phyloP scores from a whole-genome alignment of 2,329 filamentous ascomycete species.

The Nemania sp. region DNA sequence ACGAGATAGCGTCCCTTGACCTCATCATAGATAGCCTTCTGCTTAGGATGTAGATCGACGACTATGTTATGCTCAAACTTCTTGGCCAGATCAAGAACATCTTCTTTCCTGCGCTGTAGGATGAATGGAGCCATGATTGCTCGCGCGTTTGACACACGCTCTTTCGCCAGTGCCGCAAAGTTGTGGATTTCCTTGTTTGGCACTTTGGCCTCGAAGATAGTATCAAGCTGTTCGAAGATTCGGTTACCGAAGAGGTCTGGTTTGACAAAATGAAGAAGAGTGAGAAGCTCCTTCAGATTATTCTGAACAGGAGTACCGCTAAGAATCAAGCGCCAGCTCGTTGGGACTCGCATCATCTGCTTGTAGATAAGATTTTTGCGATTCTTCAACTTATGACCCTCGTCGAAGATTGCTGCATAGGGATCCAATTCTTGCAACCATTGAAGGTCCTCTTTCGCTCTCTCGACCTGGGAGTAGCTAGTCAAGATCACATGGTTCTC shows the following conservation, averaged over 20 bases:
- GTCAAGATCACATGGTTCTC: conserved; percentile 67
- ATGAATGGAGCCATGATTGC: conserved; percentile 96
- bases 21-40: conserved; percentile 73
- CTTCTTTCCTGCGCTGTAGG: conserved; percentile 87
- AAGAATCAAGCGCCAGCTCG: conserved; percentile 83
- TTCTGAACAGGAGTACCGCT: conserved; percentile 93
- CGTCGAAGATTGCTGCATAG: conserved; percentile 77
- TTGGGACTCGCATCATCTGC: conserved; percentile 75
- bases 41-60: conserved; percentile 76
- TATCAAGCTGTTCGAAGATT: conserved; percentile 77
- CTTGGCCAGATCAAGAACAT: conserved; percentile 83
- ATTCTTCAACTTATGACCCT: conserved; percentile 93
- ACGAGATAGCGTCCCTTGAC: conserved; percentile 67
- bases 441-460: conserved; percentile 53
- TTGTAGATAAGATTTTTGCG: conserved; percentile 80
- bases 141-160: conserved; percentile 83
- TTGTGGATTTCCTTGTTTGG: conserved; percentile 80
- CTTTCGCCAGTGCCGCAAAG: conserved; percentile 81
- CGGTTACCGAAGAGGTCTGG: conserved; percentile 75
- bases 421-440: conserved; percentile 55
- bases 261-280: conserved; percentile 92
- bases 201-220: conserved; percentile 90
- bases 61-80: conserved; percentile 80
- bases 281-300: conserved; percentile 89
- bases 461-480: conserved; percentile 62